Evolutionary conservation across 208 protist species (phyloP), one percentile per base, ranked within the genome.

Genomic region (Zelonia costaricensis): DNA sequence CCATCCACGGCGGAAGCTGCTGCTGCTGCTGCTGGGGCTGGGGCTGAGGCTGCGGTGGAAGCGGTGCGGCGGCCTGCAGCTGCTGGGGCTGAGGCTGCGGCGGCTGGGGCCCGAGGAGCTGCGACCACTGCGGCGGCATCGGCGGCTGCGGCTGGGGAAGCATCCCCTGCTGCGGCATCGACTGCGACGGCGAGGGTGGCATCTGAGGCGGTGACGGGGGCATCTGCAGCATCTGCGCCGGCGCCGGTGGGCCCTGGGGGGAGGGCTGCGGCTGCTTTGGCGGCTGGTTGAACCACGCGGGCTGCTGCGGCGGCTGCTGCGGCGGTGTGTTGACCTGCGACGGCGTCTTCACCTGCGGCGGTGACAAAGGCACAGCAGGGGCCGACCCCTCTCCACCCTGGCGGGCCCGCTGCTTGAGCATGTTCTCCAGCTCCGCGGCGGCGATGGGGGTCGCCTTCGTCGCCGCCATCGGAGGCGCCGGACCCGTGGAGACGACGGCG

Each of bases 371-470:
- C n/a, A n/a, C n/a, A n/a, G 51, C 16, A 15, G 51, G 5, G 7
- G 15, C n/a, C 25, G 33, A 6, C 20, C 3, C 13, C 18, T 39
- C 53, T 16, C 48, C 38, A 4, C 57, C 71, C 51, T 78, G 70
- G 10, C 68, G 72, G 3, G 70, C 71, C 27, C 79, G 76, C 67
- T 78, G 57, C 66, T 64, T 69, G 18, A 93, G 58, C 62, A 83
- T 70, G 42, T 8, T 64, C 58, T 93, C 86, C 12, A 93, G 53
- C 20, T 87, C 69, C 27, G 82, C 44, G 27, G 73, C 86, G 13
- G 87, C 57, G 46, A 93, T 84, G 5, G 66, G 46, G 20, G 47
- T 57, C 33, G 36, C 49, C 69, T 65, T 74, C 1, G 54, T 33
- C 15, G 57, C 30, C 12, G 36, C 2, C 7, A 39, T 28, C 22